Conservation (phyloP, 2,329 filamentous ascomycete species). For the Aspergillus clavatus region DNA sequence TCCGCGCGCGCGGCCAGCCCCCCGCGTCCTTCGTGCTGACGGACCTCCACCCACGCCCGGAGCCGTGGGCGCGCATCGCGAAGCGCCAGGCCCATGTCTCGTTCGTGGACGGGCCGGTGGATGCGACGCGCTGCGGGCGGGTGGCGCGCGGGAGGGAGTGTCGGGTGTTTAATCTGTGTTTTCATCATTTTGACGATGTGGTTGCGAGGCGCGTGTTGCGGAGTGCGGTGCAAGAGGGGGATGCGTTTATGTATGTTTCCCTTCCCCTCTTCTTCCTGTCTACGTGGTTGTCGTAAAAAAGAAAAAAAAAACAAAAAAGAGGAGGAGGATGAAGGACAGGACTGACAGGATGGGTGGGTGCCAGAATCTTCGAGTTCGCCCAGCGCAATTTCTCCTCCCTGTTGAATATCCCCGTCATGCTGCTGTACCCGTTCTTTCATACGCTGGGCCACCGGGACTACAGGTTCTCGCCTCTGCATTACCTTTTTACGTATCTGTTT, state of each 20-base stretch:
- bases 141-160: conserved; percentile 54
- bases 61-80: conserved; percentile 54
- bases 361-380: conserved; percentile 15
- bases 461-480: conserved; percentile 49
- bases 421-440: conserved; percentile 27
- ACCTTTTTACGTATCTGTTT: conserved; percentile 63
- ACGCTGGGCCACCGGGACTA: conserved; percentile 15
- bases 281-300: too few species aligned
- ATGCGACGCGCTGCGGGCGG: conserved; percentile 47
- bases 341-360: too few species aligned
- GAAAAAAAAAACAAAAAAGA: too few species aligned
- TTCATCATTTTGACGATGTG: conserved; percentile 69
- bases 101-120: conserved; percentile 58
- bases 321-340: too few species aligned
- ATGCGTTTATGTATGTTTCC: conserved; percentile 21
- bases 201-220: conserved; percentile 57
- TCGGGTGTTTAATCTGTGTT: conserved; percentile 67
- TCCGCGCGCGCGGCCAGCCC: conserved; percentile 14
- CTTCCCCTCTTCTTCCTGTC: not conserved
- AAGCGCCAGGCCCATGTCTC: conserved; percentile 52
- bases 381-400: conserved; percentile 12
- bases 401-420: conserved; percentile 24
- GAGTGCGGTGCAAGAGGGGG: conserved; percentile 38
- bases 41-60: conserved; percentile 60
- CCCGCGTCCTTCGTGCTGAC: conserved; percentile 59